A percentile compares a stretch with the other conserved stretches of the same genome.
phyloP scores from a whole-genome alignment of 345 rosid genomes.

The Ricinus communis region DNA sequence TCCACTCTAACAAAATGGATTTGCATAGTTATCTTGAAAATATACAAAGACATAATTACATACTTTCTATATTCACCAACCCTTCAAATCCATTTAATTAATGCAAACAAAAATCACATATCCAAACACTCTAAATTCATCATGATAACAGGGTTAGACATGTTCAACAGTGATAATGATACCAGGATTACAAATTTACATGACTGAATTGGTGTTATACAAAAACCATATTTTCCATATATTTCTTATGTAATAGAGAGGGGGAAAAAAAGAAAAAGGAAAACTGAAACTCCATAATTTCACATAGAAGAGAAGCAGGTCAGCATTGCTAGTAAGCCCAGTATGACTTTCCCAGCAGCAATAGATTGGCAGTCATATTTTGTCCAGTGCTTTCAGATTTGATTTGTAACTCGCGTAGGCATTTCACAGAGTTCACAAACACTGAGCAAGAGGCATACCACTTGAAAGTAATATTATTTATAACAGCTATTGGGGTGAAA shows the following conservation, averaged over 20 bases:
- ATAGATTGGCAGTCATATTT: neutral
- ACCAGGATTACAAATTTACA: neutral
- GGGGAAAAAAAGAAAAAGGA: neutral
- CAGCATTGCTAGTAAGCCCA: neutral
- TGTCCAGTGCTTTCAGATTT: neutral
- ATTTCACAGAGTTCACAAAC: neutral
- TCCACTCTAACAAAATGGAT: neutral
- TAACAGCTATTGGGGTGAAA: too few species aligned
- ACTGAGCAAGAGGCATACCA: neutral
- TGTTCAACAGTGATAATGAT: neutral
- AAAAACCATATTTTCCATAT: neutral
- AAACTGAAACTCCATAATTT: neutral
- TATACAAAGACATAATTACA: neutral
- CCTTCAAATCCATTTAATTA: neutral
- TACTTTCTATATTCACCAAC: neutral
- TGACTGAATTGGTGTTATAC: neutral
- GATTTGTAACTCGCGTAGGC: neutral
- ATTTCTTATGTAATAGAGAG: too few species aligned
- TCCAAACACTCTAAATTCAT: neutral
- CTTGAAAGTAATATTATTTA: neutral
- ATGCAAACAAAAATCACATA: neutral
- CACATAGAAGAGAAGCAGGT: neutral
- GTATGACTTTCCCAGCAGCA: too few species aligned
- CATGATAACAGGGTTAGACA: too few species aligned
- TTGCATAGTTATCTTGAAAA: constrained; percentile 3